Base-by-base conservation (phyloP, 116 monocot genomes). In the Cymodocea nodosa region DNA sequence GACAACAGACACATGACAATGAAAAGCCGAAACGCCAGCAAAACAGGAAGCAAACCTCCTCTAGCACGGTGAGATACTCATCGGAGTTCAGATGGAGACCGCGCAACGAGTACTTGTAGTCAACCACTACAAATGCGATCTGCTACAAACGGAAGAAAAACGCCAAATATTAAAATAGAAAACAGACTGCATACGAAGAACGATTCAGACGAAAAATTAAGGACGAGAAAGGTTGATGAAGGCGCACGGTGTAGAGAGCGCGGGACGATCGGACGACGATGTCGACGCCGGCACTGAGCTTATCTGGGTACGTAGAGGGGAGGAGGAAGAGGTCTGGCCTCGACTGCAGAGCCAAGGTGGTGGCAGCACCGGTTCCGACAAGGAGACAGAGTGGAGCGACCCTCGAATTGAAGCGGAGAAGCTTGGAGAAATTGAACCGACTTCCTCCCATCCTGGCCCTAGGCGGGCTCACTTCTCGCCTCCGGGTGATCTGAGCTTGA, bases 71-170 rank as follows among this genome's bases (percentile, higher is more conserved):
- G 35, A 22, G 59, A 18, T 67, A 67, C 17, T 51, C 52, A 11
- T 36, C 52, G 35, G 60, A 67, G 15, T 50, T 39, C 0, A 17
- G 8, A 40, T 74, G 52, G 6, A 67, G 15, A 13, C 74, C 67
- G n/a, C 74, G 66, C 35, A 74, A 61, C n/a, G 74, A 74, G 18
- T 60, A 74, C 20, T 61, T 66, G 74, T 68, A 74, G 52, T 74
- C 74, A 23, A 36, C 35, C 23, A 56, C 64, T 15, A 73, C 65
- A 48, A 57, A 73, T 5, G 55, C 63, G 57, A 73, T 73, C 72
- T 73, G 39, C 24, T 49, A 65, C 13, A 39, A 23, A 54, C 18
- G 6, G 11, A 8, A 25, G 40, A 19, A 37, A 35, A 5, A 52
- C 30, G 30, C 3, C 30, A 30, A 30, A 30, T 3, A 30, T 30